Percentiles rank a stretch among this genome's conserved stretches.
phyloP scores from a whole-genome alignment of 2,329 filamentous ascomycete species.

The Lecanicillium sp. region DNA sequence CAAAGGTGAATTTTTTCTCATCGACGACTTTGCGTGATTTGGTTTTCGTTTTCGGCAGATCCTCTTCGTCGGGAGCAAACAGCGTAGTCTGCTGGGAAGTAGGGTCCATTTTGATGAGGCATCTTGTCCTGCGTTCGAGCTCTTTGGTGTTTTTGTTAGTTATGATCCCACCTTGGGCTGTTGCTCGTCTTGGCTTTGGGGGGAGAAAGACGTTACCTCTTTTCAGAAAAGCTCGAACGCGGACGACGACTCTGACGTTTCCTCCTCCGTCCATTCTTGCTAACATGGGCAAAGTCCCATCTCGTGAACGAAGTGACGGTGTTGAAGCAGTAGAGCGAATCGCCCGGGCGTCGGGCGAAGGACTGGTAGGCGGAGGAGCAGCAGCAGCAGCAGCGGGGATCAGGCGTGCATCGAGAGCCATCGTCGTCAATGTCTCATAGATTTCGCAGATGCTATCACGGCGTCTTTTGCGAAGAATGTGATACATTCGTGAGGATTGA shows the following conservation, averaged over 20 bases:
- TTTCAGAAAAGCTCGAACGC: conserved; percentile 70
- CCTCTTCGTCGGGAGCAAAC: conserved; percentile 53
- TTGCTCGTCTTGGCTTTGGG: background rate
- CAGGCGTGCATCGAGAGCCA: conserved; percentile 34
- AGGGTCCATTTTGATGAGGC: conserved; percentile 88
- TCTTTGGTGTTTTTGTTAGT: conserved; percentile 44
- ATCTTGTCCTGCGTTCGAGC: conserved; percentile 69
- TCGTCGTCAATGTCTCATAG: conserved; percentile 29
- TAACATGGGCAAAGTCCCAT: conserved; percentile 53
- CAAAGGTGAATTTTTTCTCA: conserved; percentile 89
- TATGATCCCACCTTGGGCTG: conserved; percentile 2
- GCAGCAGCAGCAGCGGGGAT: conserved; percentile 27
- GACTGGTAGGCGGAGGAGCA: conserved; percentile 20
- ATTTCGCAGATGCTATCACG: conserved; percentile 30
- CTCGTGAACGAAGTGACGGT: conserved; percentile 66
- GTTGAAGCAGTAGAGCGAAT: conserved; percentile 66
- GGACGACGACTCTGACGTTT: conserved; percentile 76
- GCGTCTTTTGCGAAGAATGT: conserved; percentile 31
- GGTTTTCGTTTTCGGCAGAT: conserved; percentile 44
- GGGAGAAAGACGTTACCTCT: conserved; percentile 51
- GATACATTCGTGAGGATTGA: conserved; percentile 22
- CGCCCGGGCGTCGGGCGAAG: conserved; percentile 20
- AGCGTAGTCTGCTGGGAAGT: conserved; percentile 77
- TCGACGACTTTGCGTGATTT: conserved; percentile 69
- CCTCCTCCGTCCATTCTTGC: conserved; percentile 55